phyloP scores from a whole-genome alignment of 345 rosid species.

The Odontarrhena argentea region DNA sequence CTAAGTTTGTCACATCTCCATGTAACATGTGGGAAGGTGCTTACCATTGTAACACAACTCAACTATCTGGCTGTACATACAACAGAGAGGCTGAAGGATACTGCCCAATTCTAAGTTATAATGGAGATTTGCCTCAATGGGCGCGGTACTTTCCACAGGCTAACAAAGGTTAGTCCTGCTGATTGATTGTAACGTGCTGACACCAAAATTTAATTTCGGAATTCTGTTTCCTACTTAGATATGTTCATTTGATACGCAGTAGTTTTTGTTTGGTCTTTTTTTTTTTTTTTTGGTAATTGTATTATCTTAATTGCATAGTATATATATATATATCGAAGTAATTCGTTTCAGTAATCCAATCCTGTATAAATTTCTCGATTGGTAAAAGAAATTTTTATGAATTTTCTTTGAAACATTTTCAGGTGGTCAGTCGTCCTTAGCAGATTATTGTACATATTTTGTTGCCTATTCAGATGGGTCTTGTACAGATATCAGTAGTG shows the following conservation, averaged over 20 bases:
- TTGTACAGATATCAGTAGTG: constrained; percentile 93
- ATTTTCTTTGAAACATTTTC: constrained; percentile 34
- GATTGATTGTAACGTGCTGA: constrained; percentile 3
- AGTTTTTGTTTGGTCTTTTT: neutral
- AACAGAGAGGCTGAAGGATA: constrained; percentile 99
- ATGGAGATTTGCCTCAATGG: constrained; percentile 95
- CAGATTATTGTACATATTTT: constrained; percentile 96
- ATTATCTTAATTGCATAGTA: neutral
- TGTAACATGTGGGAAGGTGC: constrained; percentile 98
- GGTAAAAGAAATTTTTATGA: constrained; percentile 22
- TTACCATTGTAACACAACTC: constrained; percentile 91
- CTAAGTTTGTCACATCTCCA: constrained; percentile 83
- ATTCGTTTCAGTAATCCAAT: neutral
- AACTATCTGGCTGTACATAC: constrained; percentile 94
- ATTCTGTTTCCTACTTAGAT: constrained; percentile 2
- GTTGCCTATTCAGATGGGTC: constrained; percentile 99
- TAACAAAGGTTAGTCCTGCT: constrained; percentile 69
- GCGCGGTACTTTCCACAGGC: constrained; percentile 96
- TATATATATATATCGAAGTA: neutral
- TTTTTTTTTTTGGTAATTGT: neutral
- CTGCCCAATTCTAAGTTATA: constrained; percentile 92
- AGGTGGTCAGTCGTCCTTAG: constrained; percentile 98
- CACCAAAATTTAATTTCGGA: neutral
- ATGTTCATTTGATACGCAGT: neutral
- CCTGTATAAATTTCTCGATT: neutral